Evolutionary conservation across 208 protist genomes (phyloP), one percentile per base, ranked within the genome.

Genomic region (Trypanosomatidae sp.): DNA sequence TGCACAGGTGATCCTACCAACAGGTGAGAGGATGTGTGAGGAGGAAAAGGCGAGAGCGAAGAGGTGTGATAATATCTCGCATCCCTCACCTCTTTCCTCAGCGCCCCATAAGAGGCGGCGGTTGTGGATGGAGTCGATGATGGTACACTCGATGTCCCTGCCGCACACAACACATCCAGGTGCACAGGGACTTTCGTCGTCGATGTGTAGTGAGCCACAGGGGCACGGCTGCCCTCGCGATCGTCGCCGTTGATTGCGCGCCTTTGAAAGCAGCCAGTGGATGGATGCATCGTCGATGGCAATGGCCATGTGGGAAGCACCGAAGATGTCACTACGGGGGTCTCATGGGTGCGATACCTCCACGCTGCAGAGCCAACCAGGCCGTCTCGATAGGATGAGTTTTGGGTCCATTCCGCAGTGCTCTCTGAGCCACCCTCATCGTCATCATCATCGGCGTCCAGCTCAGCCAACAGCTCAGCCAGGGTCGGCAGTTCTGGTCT

Each of bases 391-490:
- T 36, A n/a, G 39, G 39, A 30, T 9, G 22, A 9, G 60, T 22
- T 22, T 65, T 39, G 36, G 19, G 36, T 13, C 22, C 60, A n/a
- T 44, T n/a, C 41, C 33, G 2, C 30, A 36, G 50, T 13, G 22
- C 4, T 25, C 25, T 41, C 43, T 65, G 60, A 25, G 28, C 6
- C 10, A 8, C 19, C 22, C 25, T 68, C 52, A 15, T 50, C 39
- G 2, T 30, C 52, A n/a, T 55, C 67, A 12, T 73, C 74, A 9
- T 36, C 50, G 6, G 56, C 66, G 44, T 80, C 76, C 6, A 80
- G 44, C 5, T 22, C 47, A 15, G 69, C 70, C 36, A 80, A 55
- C 28, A 80, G 56, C 66, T 80, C 76, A 10, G 69, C 76, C 47
- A 80, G 47, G 0, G 76, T 76, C 1, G 76, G 76, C 36, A 75